Evolutionary conservation across 2,329 filamentous ascomycete genomes (phyloP), one percentile per base, ranked within the genome.

Genomic region (Davidsoniella eucalypti): DNA sequence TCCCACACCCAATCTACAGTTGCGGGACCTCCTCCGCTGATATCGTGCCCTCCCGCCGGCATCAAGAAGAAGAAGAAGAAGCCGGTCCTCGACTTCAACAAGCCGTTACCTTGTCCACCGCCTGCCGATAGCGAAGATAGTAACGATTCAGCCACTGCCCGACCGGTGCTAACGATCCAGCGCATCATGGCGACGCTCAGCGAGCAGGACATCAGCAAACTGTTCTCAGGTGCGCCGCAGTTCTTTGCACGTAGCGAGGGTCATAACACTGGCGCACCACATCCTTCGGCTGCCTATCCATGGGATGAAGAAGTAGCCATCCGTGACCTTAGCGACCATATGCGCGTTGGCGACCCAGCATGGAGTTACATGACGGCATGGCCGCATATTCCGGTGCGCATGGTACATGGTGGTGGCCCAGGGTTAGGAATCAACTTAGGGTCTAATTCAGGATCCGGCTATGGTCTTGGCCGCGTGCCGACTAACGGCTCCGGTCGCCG

Each of bases 191-290:
- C 75, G 42, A 71, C 71, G 45, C 66, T 82, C 52, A 71, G 65
- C 57, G 70, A 76, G 43, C 65, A 69, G 39, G 77, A 83, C 56
- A 66, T 85, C 47, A 76, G 80, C 64, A 76, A 78, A 62, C 71
- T 85, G 58, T 86, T 85, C 67, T 82, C 80, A 23, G 81, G 82
- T n/a, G 82, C 82, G 41, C 82, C 82, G 55, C 80, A 84, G 60
- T 85, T 81, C 66, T 79, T 78, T 61, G 72, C 76, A 56, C 71
- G 75, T 48, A 72, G 70, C 52, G 72, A 77, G 57, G 73, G 74
- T 38, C 73, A 78, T 61, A 74, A 69, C 60, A 72, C 70, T 52
- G 76, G 71, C 47, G 73, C 76, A 37, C 74, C 75, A 18, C 72
- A 77, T 57, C 79, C 80, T 18, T 76, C 69, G 45, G 77, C 80